These are phyloP conservation scores for Colletotrichum navitas DNA, from an alignment of 2,329 filamentous ascomycete species.

Conservation along the genomic window DNA sequence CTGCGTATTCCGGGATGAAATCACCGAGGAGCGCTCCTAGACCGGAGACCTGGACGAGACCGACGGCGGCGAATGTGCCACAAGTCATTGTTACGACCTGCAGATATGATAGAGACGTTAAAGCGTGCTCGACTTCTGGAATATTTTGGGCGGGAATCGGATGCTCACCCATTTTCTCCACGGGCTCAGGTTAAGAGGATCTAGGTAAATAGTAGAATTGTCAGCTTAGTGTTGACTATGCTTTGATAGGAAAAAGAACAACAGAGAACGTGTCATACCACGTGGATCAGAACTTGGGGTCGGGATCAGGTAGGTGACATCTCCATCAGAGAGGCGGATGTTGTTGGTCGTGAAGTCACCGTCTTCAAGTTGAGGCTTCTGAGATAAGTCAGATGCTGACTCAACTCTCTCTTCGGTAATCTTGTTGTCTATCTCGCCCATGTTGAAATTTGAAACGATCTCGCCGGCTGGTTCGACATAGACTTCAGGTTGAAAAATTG, in stretches of 20 bases:
- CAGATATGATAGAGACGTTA: accelerated
- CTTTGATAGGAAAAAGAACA: accelerated
- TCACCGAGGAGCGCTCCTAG: constrained; percentile 30
- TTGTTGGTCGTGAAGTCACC: constrained; percentile 42
- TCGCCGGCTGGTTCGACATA: background rate
- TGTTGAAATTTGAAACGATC: background rate
- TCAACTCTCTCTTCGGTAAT: constrained; percentile 27
- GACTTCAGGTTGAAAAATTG: background rate
- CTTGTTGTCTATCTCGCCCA: constrained; percentile 33
- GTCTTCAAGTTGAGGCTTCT: background rate
- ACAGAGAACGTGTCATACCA: constrained; percentile 26
- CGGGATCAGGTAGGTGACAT: constrained; percentile 50
- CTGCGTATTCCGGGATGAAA: constrained; percentile 27
- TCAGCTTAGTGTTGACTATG: background rate
- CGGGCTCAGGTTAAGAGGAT: constrained; percentile 28
- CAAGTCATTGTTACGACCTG: constrained; percentile 27
- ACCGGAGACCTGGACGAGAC: constrained; percentile 29
- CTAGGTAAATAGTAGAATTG: background rate
- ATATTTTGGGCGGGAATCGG: accelerated
- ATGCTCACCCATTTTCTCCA: constrained; percentile 25
- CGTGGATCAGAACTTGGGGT: constrained; percentile 51
- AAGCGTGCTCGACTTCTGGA: accelerated
- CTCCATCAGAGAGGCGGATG: constrained; percentile 49
- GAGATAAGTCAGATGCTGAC: constrained; percentile 7
- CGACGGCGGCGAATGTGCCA: constrained; percentile 22